Evolutionary conservation across 306 rosid species (phyloP).

Genomic region (Cucumis sativus): DNA sequence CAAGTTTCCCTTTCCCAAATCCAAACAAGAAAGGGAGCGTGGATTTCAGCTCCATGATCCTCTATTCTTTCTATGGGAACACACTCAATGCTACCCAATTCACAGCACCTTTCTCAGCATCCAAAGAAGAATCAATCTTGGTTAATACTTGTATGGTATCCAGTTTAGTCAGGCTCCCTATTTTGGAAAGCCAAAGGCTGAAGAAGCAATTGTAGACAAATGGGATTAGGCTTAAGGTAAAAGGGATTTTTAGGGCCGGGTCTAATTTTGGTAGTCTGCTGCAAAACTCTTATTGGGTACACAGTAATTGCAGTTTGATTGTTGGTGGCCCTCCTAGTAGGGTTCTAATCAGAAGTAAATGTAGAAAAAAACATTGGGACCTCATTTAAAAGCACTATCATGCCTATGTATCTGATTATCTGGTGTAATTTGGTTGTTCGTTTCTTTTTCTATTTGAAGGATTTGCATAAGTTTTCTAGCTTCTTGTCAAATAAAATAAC

Average conservation of each 20-base stretch:
- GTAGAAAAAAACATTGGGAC: conserved; percentile 47
- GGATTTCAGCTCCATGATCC: conserved; percentile 51
- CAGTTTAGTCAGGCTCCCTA: conserved; percentile 67
- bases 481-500: too few relatives aligned
- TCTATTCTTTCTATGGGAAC: conserved; percentile 51
- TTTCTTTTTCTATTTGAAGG: not conserved
- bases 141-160: conserved; percentile 43
- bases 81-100: conserved; percentile 53
- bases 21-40: conserved; percentile 79
- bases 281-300: conserved; percentile 54
- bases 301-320: conserved; percentile 40
- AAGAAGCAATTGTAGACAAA: conserved; percentile 48
- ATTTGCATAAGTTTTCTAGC: not conserved
- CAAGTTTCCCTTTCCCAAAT: conserved; percentile 35
- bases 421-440: not conserved
- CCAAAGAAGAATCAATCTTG: conserved; percentile 33
- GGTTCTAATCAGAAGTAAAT: conserved; percentile 34
- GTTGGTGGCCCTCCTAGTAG: conserved; percentile 66
- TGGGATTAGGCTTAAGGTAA: conserved; percentile 39
- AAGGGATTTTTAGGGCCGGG: conserved; percentile 49
- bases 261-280: conserved; percentile 56
- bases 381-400: not conserved
- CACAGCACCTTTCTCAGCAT: conserved; percentile 60
- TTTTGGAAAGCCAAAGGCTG: conserved; percentile 34
- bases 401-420: not conserved